Conservation (phyloP, 768 basidiomycete genomes). For the Peribolospora baueri region DNA sequence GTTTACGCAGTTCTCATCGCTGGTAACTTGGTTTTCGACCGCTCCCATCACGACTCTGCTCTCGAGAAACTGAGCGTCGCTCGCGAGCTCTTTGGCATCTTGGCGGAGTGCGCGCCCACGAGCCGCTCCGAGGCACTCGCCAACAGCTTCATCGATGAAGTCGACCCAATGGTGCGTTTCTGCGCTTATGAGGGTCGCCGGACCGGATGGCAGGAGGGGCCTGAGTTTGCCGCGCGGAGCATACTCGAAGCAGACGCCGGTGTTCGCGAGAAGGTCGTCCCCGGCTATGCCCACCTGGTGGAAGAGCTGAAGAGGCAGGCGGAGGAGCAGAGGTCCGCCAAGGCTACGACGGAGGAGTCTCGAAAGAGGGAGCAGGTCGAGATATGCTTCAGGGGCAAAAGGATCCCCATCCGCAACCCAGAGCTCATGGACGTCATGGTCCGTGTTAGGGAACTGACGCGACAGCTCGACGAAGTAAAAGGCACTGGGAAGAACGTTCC, state of each 20-base stretch:
- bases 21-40: constrained; percentile 56
- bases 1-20: constrained; percentile 57
- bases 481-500: constrained; percentile 19
- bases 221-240: constrained; percentile 13
- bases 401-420: constrained; percentile 64
- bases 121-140: constrained; percentile 66
- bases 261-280: constrained; percentile 31
- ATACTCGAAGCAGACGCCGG: constrained; percentile 16
- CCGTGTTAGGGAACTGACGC: constrained; percentile 12
- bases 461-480: constrained; percentile 16
- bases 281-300: constrained; percentile 32
- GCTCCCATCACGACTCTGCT: constrained; percentile 41
- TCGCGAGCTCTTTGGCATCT: constrained; percentile 41
- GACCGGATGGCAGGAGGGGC: constrained; percentile 35
- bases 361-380: constrained; percentile 25
- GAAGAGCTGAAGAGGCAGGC: constrained; percentile 35
- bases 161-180: constrained; percentile 74
- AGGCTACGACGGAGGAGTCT: constrained; percentile 29
- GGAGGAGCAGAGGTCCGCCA: constrained; percentile 35
- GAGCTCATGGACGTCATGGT: constrained; percentile 55
- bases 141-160: constrained; percentile 55
- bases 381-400: constrained; percentile 38
- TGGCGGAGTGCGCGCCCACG: constrained; percentile 38
- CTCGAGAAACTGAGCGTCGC: constrained; percentile 58
- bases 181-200: constrained; percentile 71